Evolutionary conservation across 331 rosid species (phyloP).

Genomic region (Quercus tomentella): DNA sequence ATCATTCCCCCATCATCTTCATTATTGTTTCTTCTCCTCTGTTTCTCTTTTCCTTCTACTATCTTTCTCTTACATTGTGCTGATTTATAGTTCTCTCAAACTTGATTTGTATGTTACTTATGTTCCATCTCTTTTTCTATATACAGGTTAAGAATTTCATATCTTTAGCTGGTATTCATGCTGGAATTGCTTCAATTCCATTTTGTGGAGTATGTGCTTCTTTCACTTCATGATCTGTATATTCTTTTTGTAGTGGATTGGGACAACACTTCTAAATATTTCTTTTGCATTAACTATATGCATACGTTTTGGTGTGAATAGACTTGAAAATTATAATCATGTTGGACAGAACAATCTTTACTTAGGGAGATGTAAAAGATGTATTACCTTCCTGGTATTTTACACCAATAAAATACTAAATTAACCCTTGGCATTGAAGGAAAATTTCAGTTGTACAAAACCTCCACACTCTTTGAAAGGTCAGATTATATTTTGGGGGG

Average conservation of each 20-base stretch:
- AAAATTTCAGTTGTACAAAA: neutral
- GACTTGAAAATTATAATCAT: neutral
- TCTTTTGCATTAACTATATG: neutral
- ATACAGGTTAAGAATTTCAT: constrained; percentile 69
- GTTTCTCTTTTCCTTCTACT: neutral
- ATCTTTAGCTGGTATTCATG: constrained; percentile 79
- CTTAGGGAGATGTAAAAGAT: neutral
- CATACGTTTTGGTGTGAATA: neutral
- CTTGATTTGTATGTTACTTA: neutral
- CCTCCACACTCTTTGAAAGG: neutral
- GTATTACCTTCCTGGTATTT: neutral
- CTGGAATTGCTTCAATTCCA: constrained; percentile 81
- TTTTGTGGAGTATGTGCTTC: constrained; percentile 60
- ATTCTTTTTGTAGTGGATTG: neutral
- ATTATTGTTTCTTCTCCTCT: neutral
- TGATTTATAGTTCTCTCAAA: constrained; percentile 8
- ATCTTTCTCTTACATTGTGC: neutral
- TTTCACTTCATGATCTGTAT: neutral
- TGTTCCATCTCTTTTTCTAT: neutral
- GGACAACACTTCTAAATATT: too few relatives aligned
- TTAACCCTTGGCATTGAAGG: neutral
- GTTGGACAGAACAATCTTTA: neutral
- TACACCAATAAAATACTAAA: neutral
- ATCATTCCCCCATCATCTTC: neutral
- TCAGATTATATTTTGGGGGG: too few relatives aligned